Base-by-base conservation (phyloP, 2,329 filamentous ascomycete species). In the Fusarium cicatricum region DNA sequence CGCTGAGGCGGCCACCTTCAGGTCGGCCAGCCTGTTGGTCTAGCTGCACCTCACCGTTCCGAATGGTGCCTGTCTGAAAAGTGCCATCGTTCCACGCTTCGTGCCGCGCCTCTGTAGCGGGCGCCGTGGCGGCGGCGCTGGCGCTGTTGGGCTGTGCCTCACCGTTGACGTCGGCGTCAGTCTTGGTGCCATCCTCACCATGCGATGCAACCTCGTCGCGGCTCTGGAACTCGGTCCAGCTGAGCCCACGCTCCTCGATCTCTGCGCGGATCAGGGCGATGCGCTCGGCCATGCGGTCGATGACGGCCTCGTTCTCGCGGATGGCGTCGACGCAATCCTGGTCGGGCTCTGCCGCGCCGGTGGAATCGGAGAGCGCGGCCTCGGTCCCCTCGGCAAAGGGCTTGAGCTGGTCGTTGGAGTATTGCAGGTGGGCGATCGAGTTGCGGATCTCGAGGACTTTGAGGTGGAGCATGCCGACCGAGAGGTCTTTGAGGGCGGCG, bases 401-500 rank as follows among this genome's bases (percentile, higher is more conserved):
- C 50, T 82, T 79, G 54, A 92, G 86, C 72, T 92, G 85, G 60
- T 83, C 82, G 76, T 92, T 93, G 60, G 87, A 90, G 72, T 87
- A 86, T 68, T 88, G 83, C 21, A 93, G 85, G 74, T 93, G 89
- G 19, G 83, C 81, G 70, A 92, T 88, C 66, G 82, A 85, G 81
- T 92, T 92, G 71, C 85, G 85, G 58, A 93, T 81, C 73, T 93
- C 90, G 70, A 89, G 84, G 55, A 89, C 84, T 75, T 92, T 92
- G 74, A 89, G 81, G 75, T 90, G 87, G 7, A 93, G 86, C 52
- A 82, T 82, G 59, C 83, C 81, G 62, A 88, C 72, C 34, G 89
- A 84, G 51, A 93, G 85, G 56, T 87, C 84, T 62, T 82, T 78
- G 63, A 93, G 81, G 19, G 90, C 90, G 58, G 80, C 78, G 69